A percentile compares a stretch with the other conserved stretches of the same genome.
These are phyloP conservation scores for Phytophthora rubi DNA, from an alignment of 352 stramenopile species.

Conservation along the genomic window DNA sequence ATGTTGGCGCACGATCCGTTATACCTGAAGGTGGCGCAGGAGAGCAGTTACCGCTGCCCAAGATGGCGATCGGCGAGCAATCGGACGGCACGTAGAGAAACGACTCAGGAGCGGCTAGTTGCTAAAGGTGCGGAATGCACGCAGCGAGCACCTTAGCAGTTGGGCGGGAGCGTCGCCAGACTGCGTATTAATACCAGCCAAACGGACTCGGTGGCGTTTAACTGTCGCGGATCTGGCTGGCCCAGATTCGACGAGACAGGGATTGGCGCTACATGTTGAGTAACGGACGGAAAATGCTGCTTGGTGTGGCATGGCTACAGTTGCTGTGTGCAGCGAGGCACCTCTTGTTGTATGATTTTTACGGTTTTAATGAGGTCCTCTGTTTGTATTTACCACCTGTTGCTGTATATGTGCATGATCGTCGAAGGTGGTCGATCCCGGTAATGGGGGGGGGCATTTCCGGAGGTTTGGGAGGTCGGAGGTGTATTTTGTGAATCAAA, in stretches of 20 bases:
- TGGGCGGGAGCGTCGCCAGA: background rate
- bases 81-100: constrained; percentile 7
- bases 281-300: background rate
- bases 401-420: background rate
- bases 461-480: no score
- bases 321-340: background rate
- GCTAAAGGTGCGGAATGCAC: background rate
- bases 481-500: no score
- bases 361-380: background rate
- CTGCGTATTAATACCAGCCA: background rate
- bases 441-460: no score
- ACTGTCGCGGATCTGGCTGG: constrained; percentile 4
- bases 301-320: background rate
- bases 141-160: background rate
- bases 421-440: no score
- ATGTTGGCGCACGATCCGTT: background rate
- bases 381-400: background rate
- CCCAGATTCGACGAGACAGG: no score
- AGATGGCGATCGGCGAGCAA: constrained; percentile 8
- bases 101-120: background rate
- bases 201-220: constrained; percentile 12
- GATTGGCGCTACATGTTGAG: no score
- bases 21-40: background rate
- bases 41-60: constrained; percentile 2
- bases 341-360: no score